Evolutionary conservation across 2,329 filamentous ascomycete genomes (phyloP).

Genomic region (Colletotrichum sp.): DNA sequence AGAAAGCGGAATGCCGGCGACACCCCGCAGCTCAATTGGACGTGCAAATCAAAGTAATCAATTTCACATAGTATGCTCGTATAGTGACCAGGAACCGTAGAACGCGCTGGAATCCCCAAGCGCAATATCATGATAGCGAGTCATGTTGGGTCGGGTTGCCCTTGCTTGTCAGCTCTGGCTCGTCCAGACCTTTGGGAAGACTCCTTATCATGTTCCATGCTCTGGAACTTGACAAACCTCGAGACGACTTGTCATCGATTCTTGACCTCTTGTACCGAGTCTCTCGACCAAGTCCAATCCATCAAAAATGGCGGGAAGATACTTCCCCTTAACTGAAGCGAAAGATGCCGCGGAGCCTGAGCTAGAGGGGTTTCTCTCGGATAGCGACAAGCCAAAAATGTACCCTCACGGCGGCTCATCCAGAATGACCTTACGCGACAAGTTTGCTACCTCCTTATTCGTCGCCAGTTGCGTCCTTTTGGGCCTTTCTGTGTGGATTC

Average conservation of each 20-base stretch:
- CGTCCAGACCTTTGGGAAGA: not conserved
- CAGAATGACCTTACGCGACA: not conserved
- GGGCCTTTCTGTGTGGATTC: not conserved
- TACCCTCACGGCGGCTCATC: not conserved
- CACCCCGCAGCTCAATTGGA: not conserved
- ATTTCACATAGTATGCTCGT: not conserved
- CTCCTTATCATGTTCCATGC: not conserved
- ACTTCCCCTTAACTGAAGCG: not conserved
- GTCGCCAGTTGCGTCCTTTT: not conserved
- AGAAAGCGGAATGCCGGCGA: not conserved
- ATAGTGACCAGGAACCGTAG: not conserved
- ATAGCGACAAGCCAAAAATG: not conserved
- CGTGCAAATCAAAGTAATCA: not conserved
- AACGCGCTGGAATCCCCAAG: not conserved
- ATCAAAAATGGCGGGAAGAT: not conserved
- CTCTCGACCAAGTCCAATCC: not conserved
- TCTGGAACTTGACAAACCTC: not conserved
- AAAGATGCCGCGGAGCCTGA: not conserved
- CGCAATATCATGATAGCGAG: not conserved
- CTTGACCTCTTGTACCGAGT: not conserved
- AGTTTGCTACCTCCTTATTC: not conserved
- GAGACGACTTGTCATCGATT: not conserved
- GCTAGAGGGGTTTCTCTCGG: not conserved
- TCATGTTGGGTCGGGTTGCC: not conserved
- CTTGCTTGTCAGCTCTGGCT: not conserved